A percentile compares a stretch with the other conserved stretches of the same genome.
phyloP scores from a whole-genome alignment of 2,329 filamentous ascomycete species.

The Akanthomyces muscarius region DNA sequence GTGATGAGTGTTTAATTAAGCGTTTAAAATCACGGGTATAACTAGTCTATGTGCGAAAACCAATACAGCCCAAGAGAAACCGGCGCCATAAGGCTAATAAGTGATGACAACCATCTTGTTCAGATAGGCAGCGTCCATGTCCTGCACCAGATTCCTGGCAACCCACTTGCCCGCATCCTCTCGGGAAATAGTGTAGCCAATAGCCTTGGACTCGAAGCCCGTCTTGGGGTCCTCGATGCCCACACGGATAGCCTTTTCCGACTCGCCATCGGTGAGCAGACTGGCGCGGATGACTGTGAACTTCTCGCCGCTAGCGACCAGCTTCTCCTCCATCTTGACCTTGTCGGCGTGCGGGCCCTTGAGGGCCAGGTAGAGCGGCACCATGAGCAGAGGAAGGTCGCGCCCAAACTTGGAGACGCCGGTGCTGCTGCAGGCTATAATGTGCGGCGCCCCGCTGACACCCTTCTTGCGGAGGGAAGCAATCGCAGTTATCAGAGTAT shows the following conservation, averaged over 20 bases:
- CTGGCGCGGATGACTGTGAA: slow-evolving; percentile 37
- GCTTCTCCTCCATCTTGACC: slow-evolving; percentile 38
- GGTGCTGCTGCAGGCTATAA: slow-evolving; percentile 37
- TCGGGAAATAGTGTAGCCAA: slow-evolving; percentile 46
- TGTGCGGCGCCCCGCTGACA: slow-evolving; percentile 28
- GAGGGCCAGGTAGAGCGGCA: slow-evolving; percentile 42
- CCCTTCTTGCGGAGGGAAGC: slow-evolving; percentile 26
- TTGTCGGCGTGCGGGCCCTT: slow-evolving; percentile 46
- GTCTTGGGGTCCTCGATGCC: slow-evolving; percentile 37
- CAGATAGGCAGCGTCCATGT: slow-evolving; percentile 25
- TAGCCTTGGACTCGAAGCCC: slow-evolving; percentile 30
- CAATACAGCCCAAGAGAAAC: background rate
- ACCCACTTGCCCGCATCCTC: slow-evolving; percentile 47
- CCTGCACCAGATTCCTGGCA: slow-evolving; percentile 35
- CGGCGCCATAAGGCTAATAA: slow-evolving; percentile 23
- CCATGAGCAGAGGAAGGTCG: slow-evolving; percentile 41
- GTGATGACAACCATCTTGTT: slow-evolving; percentile 37
- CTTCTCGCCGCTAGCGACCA: slow-evolving; percentile 28
- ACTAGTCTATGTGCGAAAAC: background rate
- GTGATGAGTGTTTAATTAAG: background rate
- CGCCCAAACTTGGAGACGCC: slow-evolving; percentile 35
- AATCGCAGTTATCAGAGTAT: slow-evolving; percentile 39
- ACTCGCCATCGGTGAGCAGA: slow-evolving; percentile 31
- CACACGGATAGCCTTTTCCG: slow-evolving; percentile 29
- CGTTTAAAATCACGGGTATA: background rate